Percentiles rank a stretch among this genome's conserved stretches.
Conservation (phyloP, 306 rosid genomes). For the Styphnolobium japonicum region DNA sequence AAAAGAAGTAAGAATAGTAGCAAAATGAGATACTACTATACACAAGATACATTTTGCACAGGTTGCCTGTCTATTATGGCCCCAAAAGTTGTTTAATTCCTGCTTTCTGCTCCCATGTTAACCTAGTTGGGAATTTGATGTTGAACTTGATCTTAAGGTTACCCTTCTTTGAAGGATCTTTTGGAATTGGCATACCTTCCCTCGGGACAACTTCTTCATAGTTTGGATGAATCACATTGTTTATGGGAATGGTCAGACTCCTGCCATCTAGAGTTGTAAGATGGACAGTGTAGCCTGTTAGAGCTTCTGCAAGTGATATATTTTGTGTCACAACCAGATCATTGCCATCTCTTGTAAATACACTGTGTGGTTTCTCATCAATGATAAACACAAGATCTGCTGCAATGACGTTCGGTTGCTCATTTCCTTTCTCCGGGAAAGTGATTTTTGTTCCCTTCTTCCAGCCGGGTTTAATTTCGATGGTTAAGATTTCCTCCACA, state of each 20-base stretch:
- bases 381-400: conserved; percentile 57
- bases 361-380: conserved; percentile 60
- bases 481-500: conserved; percentile 56
- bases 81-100: conserved; percentile 46
- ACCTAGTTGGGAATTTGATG: conserved; percentile 50
- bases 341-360: conserved; percentile 57
- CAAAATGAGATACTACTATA: background rate
- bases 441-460: conserved; percentile 67
- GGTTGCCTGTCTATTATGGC: background rate
- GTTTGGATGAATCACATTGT: conserved; percentile 47
- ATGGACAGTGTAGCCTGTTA: conserved; percentile 45
- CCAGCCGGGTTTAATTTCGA: conserved; percentile 66
- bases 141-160: conserved; percentile 53
- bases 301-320: conserved; percentile 51
- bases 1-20: background rate
- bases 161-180: conserved; percentile 52
- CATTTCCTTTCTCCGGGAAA: conserved; percentile 62
- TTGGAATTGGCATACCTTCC: conserved; percentile 66
- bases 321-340: conserved; percentile 43
- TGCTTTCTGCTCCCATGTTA: conserved; percentile 54
- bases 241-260: conserved; percentile 48
- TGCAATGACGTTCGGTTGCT: conserved; percentile 43
- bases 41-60: background rate
- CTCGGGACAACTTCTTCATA: conserved; percentile 54
- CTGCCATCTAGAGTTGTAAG: conserved; percentile 62